Base-by-base conservation (phyloP, 371 early-diverging fungal genomes). In the Enteropsectra breve region DNA sequence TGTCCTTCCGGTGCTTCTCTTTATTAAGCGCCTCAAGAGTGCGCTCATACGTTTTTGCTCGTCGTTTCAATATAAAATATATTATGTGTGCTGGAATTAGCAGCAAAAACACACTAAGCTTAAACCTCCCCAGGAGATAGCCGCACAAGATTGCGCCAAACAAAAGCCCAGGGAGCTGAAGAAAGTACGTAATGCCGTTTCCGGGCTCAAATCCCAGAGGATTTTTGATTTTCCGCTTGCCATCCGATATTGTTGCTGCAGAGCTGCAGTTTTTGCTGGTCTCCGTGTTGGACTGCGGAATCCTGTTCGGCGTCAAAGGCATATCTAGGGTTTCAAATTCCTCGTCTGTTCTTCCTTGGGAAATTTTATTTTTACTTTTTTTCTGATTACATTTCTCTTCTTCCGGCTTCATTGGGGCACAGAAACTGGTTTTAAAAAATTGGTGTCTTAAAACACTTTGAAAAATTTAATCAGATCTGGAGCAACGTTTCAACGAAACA, bases 141-240 rank as follows among this genome's bases (percentile, higher is more conserved):
- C 70, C 73, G 32, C 59, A 53, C 0, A 77, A 23, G 21, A 60
- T 61, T 29, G 64, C 67, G 13, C 72, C 54, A 54, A 79, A 66
- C 2, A 81, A 65, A 30, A 81, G 47, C 18, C 68, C 71, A 43
- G 79, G 79, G 0, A 76, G 57, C 40, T 69, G 66, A 6, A 79
- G 26, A 30, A 73, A 68, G 24, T 55, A 57, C 59, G 73, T 68
- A 34, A 79, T 33, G 8, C 62, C 57, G 2, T 29, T 32, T n/a
- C 68, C 72, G 11, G 69, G 62, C 26, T 71, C 69, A n/a, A 79
- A 56, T 26, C 72, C 69, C 11, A 81, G 58, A 29, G 76, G 66
- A 63, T 68, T 68, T 45, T 67, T 56, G 33, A 75, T 57, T 15
- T 24, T 53, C 15, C 60, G 5, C 2, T 33, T 40, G 28, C 5